Base-by-base conservation (phyloP, 495 filamentous ascomycete genomes). In the Penicillium coffeae region DNA sequence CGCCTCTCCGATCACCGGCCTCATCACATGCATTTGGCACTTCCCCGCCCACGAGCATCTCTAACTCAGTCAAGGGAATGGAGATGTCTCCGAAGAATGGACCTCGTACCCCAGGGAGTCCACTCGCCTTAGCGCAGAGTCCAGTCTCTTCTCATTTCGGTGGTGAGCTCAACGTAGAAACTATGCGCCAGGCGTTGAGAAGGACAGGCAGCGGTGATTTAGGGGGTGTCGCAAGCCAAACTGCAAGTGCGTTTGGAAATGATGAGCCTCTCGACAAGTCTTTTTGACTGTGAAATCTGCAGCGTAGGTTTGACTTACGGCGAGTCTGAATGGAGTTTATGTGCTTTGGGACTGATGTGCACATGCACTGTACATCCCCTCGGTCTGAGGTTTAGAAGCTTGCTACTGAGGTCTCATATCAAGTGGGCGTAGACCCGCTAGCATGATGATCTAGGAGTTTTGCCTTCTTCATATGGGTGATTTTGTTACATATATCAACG, bases 151-250 rank as follows among this genome's bases (percentile, higher is more conserved):
- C 66, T 15, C 67, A 55, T 42, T 55, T 69, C 38, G 78, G 73
- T 21, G 86, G 87, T 0, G 90, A 94, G 52, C 66, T 95, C 32
- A 85, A 81, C 21, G 83, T 96, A 47, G 89, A 96, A 71, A 95
- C 90, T 8, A 93, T 96, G 90, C 76, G 82, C 40, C 89, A 95
- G 68, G 89, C 90, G 3, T 25, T 64, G 22, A 46, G 58, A 64
- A 83, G 86, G 67, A 93, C 88, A 3, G 86, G 81, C 8, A 92
- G 87, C 67, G 85, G 87, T 15, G 90, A 95, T 61, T 64, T 95
- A 54, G 80, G 80, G 49, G 77, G 75, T 25, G 65, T 75, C 35
- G 69, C 77, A 51, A 86, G 84, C 63, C 78, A 80, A 40, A 77
- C 83, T 12, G 60, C 78, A 30, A 88, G 82, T 64, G 79, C 83